phyloP scores from a whole-genome alignment of 768 basidiomycete genomes.

The Trametes gibbosa region DNA sequence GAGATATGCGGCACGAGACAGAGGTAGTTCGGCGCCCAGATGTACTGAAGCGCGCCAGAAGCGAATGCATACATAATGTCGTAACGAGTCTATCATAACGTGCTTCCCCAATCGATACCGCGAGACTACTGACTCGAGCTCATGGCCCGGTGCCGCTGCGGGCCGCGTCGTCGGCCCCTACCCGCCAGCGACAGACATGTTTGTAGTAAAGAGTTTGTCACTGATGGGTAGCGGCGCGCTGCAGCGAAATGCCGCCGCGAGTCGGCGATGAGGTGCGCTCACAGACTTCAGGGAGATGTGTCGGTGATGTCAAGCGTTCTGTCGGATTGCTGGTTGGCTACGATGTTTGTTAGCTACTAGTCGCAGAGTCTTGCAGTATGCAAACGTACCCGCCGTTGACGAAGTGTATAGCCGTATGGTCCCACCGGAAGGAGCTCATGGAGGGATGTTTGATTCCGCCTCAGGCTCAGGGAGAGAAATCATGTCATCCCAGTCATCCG shows the following conservation, averaged over 20 bases:
- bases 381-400: not conserved
- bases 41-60: too few species aligned
- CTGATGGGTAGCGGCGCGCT: not conserved
- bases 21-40: too few species aligned
- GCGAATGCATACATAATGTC: too few species aligned
- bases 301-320: not conserved
- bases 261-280: not conserved
- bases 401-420: not conserved
- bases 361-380: too few species aligned
- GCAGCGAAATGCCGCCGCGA: not conserved
- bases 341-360: not conserved
- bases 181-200: not conserved
- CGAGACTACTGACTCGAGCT: not conserved
- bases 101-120: not conserved
- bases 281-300: not conserved
- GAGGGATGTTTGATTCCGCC: not conserved
- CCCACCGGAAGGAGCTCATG: not conserved
- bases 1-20: too few species aligned
- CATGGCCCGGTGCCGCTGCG: not conserved
- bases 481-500: constrained; percentile 11
- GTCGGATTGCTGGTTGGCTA: not conserved
- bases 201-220: not conserved
- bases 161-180: not conserved
- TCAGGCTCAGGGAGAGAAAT: constrained; percentile 2
- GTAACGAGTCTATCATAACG: too few species aligned